Base-by-base conservation (phyloP, 1,139 yeast species). In the Scheffersomyces lignicola region DNA sequence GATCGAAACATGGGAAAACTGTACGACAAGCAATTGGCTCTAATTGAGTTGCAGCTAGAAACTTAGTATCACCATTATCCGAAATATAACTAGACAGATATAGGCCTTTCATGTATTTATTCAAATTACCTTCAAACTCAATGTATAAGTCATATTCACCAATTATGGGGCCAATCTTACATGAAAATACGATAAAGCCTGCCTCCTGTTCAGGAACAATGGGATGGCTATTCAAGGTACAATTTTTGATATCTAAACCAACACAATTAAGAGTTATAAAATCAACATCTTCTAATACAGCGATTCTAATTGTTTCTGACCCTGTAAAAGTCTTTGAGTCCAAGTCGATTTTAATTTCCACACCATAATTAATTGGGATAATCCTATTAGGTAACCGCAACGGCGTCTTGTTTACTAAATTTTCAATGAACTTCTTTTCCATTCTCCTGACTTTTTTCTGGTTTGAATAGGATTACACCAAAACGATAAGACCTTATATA, bases 1-100 rank as follows among this genome's bases (percentile, higher is more conserved):
- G 96, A 59, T 88, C 96, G 49, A 82, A 80, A 56, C 90, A 86
- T 15, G 96, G 96, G 69, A 88, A 87, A 3, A 96, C 95, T 47
- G 90, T 74, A 51, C 96, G 78, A 45, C 95, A 90, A 56, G 86
- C 95, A 11, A 94, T 83, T 18, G 95, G 83, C 61, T 88, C 96
- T 69, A 88, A 83, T 61, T 88, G 96, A 7, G 96, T 86, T 26
- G 94, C 80, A 23, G 87, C 80, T 73, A 86, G 75, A 48, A 74
- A 74, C 47, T 79, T 76, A 21, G 74, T 74, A 35, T 69, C 67
- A n/a, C 85, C 88, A 43, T 77, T 73, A 41, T 67, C 73, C 44
- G 65, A n/a, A n/a, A n/a, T 62, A 57, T 85, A 87, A 30, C 76
- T 64, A 4, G 95, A 84, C 48, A 86, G 72, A 65, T 88, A 88